Evolutionary conservation across 139 green algal species (phyloP), one percentile per base, ranked within the genome.

Genomic region (Parachlorella kessleri): DNA sequence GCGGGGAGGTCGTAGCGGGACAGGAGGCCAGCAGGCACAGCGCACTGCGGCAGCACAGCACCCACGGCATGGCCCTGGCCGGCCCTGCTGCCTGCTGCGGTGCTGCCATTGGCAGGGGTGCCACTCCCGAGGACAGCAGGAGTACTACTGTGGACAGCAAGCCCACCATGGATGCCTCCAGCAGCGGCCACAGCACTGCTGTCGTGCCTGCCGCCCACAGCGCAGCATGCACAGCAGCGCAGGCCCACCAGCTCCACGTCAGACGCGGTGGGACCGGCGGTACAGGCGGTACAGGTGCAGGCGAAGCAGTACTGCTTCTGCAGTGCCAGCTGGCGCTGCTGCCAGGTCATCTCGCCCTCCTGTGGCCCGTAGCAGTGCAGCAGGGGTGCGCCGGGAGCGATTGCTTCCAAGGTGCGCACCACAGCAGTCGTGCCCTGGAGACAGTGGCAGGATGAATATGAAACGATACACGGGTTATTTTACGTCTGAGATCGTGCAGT

Each of bases 341-440:
- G n/a, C 6, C 67, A 68, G 40, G 55, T 67, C 5, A 76, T 48
- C 54, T 82, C 76, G 18, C 81, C 76, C 3, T 38, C 72, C 42
- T 86, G 75, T 21, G 81, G 76, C 2, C 81, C 81, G 71, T 86
- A 86, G 76, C 69, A 86, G 30, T 82, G 81, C 37, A 75, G 35
- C 33, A 86, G 30, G 32, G 70, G 8, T 6, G 53, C 23, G n/a
- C 69, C 75, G 41, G 66, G 35, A 4, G 55, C 32, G 28, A 85
- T 3, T 1, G 53, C 24, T 18, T 54, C 38, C n/a, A 77, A 28
- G 32, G 73, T 70, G 36, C 73, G 28, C 9, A 26, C 38, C 30
- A 48, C 40, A 7, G 41, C 8, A 14, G 32, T 28, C 3, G 2
- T 18, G 7, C 80, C 81, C n/a, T n/a, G n/a, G n/a, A n/a, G n/a